phyloP scores from a whole-genome alignment of 495 filamentous ascomycete genomes.

The Recurvomyces mirabilis region DNA sequence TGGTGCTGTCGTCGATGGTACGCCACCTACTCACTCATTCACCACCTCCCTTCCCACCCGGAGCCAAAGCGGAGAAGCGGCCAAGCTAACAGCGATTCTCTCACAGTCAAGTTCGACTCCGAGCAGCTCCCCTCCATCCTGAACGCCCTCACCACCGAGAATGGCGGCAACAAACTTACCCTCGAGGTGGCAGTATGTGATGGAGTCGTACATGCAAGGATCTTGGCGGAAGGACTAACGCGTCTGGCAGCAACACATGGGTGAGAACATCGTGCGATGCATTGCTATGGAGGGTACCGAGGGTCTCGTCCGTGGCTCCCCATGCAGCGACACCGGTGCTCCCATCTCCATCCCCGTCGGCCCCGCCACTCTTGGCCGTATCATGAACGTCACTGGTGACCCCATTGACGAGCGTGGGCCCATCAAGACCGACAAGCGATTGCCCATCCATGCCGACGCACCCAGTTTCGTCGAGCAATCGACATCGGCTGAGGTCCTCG shows the following conservation, averaged over 20 bases:
- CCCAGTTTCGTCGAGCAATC: conserved; percentile 89
- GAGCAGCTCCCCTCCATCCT: conserved; percentile 94
- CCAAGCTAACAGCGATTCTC: conserved; percentile 34
- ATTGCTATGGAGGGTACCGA: conserved; percentile 99
- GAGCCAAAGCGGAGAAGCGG: conserved; percentile 16
- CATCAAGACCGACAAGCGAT: conserved; percentile 77
- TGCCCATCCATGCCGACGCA: conserved; percentile 89
- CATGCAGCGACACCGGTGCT: conserved; percentile 75
- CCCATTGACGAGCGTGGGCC: conserved; percentile 99
- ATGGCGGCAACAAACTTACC: conserved; percentile 87
- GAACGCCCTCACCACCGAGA: conserved; percentile 85
- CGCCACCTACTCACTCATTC: conserved; percentile 25
- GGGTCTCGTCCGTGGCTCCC: conserved; percentile 86
- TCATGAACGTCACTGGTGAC: conserved; percentile 99
- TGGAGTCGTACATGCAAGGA: not conserved
- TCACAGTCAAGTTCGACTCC: conserved; percentile 81
- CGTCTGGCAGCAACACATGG: conserved; percentile 80
- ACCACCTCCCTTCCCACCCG: conserved; percentile 14
- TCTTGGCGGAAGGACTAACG: not conserved
- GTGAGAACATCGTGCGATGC: conserved; percentile 96
- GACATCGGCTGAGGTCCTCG: conserved; percentile 86
- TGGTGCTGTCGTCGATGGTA: conserved; percentile 68
- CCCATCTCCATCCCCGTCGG: conserved; percentile 98
- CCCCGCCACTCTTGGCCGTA: conserved; percentile 87
- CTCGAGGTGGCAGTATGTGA: conserved; percentile 87